A percentile compares a stretch with the other conserved stretches of the same genome.
Conservation (phyloP, 2,329 filamentous ascomycete genomes). For the Microsporum ferrugineum region DNA sequence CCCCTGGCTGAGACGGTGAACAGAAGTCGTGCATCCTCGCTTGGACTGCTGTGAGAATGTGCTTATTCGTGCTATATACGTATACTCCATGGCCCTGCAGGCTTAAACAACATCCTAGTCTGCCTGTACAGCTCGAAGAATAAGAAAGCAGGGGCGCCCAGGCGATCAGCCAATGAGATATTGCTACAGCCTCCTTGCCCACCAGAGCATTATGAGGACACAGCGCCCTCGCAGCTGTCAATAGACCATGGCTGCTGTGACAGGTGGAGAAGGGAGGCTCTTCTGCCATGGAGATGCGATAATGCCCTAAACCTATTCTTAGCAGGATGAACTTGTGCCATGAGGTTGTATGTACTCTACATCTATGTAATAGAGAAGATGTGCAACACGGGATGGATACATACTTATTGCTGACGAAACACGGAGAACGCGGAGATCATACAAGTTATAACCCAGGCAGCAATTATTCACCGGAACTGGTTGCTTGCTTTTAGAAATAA, state of each 20-base stretch:
- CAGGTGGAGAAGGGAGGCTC: not conserved
- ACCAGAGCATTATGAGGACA: too few species aligned
- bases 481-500: not conserved
- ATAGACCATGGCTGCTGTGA: not conserved
- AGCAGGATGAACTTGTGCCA: not conserved
- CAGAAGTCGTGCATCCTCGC: not conserved
- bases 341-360: not conserved
- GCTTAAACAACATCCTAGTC: too few species aligned
- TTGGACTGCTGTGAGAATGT: not conserved
- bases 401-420: not conserved
- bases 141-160: too few species aligned
- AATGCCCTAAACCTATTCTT: not conserved
- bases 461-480: not conserved
- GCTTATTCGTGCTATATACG: too few species aligned
- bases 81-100: too few species aligned
- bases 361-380: not conserved
- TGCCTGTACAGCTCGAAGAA: too few species aligned
- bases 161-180: too few species aligned
- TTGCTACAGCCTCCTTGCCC: too few species aligned
- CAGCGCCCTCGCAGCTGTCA: too few species aligned
- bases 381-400: not conserved
- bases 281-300: not conserved
- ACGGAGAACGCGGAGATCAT: constrained; percentile 3
- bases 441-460: not conserved
- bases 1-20: not conserved